Base-by-base conservation (phyloP, 1,284 basidiomycete species). In the Cutaneotrichosporon arboriforme region DNA sequence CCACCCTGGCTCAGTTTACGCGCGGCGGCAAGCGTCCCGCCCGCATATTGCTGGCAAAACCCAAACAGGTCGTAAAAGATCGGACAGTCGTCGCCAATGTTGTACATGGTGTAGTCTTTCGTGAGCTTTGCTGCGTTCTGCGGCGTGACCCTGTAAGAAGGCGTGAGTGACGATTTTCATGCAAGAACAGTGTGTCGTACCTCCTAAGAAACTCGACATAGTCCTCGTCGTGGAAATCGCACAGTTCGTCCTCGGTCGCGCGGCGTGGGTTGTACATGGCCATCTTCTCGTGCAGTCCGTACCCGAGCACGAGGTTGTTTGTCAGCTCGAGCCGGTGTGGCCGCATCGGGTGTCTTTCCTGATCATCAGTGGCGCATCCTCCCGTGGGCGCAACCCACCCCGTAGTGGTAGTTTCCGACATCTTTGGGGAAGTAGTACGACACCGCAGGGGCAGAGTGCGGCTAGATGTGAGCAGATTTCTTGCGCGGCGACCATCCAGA, bases 321-420 rank as follows among this genome's bases (percentile, higher is more conserved):
- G 94, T 97, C 46, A 99, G 76, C 3, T 92, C 93, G 10, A 98
- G 77, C 14, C 96, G 82, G 60, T 97, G 91, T 1, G 94, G 94
- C 70, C 97, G 96, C 94, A 98, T 98, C 3, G 94, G 96, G 78
- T 98, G 94, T 42, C 87, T 81, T 81, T 97, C 91, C 88, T 93
- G 69, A 8, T 60, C 45, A 62, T 52, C 44, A 5, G 8, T 4
- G 38, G 31, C 18, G 15, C 38, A 7, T 15, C 3, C 14, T 10
- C 20, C 10, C 17, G 20, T 3, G 9, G 22, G 7, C 2, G 8
- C 31, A 15, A 75, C 83, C 55, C 77, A 92, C 92, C 56, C 92
- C 93, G 77, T 93, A 96, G 71, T 97, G 92, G 73, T 92, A 90
- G 64, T 90, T 86, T 2, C 96, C 96, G 3, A 97, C 90, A 50